These are phyloP conservation scores for Erysimum cheiri DNA, from an alignment of 441 rosid genomes.

Conservation along the genomic window DNA sequence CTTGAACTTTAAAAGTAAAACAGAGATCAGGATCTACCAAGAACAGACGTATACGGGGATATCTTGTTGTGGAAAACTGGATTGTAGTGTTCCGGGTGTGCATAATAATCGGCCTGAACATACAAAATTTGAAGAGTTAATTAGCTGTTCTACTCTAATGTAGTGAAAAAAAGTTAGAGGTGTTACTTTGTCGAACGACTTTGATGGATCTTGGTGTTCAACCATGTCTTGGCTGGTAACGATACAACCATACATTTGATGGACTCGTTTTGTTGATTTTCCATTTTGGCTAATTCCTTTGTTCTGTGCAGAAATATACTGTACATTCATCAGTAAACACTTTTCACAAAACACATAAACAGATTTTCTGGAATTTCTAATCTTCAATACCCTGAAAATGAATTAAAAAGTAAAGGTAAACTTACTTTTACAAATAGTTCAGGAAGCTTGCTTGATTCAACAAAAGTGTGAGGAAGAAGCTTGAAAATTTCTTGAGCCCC, in stretches of 20 bases:
- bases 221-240: constrained; percentile 86
- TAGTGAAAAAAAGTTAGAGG: constrained; percentile 9
- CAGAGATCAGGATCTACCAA: constrained; percentile 61
- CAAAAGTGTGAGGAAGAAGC: constrained; percentile 91
- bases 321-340: background rate
- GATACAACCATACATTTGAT: constrained; percentile 86
- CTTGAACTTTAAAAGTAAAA: constrained; percentile 14
- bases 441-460: constrained; percentile 78
- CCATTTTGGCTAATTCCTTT: constrained; percentile 48
- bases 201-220: constrained; percentile 69
- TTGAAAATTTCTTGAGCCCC: constrained; percentile 96
- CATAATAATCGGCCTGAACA: constrained; percentile 87
- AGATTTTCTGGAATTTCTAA: background rate
- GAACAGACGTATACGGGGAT: constrained; percentile 84
- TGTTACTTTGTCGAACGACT: constrained; percentile 75
- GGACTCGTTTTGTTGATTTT: constrained; percentile 65
- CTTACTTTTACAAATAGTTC: constrained; percentile 70
- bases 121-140: constrained; percentile 2
- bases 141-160: background rate
- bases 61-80: constrained; percentile 79
- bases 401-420: constrained; percentile 2
- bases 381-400: background rate
- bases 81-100: constrained; percentile 88
- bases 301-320: constrained; percentile 50
- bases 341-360: constrained; percentile 10